These are phyloP conservation scores for Zopfochytrium polystomum DNA, from an alignment of 371 early-diverging fungal genomes.

Conservation along the genomic window DNA sequence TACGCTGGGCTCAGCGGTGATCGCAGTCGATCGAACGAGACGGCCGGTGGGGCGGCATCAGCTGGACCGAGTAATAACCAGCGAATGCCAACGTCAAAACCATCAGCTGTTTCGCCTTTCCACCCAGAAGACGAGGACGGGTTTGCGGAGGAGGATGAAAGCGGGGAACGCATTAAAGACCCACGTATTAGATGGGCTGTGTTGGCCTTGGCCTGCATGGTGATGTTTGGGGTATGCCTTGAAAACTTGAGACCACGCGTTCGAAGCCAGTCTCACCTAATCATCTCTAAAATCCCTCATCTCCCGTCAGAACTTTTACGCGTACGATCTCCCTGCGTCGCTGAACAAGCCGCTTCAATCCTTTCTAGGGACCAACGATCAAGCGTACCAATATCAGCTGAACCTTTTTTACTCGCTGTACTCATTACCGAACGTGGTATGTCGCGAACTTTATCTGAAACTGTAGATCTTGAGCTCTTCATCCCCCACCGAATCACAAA, in stretches of 20 bases:
- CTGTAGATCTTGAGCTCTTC: not conserved
- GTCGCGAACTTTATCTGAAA: constrained; percentile 3
- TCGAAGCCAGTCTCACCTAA: not conserved
- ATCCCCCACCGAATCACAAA: not conserved
- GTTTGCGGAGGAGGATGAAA: not conserved
- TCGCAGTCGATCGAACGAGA: not conserved
- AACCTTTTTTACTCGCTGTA: constrained; percentile 64
- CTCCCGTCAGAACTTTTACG: constrained; percentile 44
- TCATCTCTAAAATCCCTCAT: not conserved
- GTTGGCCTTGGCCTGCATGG: constrained; percentile 44
- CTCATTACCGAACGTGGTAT: constrained; percentile 66
- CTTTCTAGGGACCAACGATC: constrained; percentile 46
- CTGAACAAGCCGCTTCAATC: constrained; percentile 52
- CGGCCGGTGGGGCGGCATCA: not conserved
- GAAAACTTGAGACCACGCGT: too few species aligned
- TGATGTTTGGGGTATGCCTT: constrained; percentile 38
- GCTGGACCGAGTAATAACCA: not conserved
- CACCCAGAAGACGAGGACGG: not conserved
- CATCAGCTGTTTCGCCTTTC: not conserved
- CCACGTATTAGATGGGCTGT: constrained; percentile 31
- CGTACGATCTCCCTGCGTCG: constrained; percentile 67
- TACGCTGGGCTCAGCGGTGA: not conserved
- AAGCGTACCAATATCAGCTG: constrained; percentile 53
- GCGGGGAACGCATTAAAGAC: not conserved
- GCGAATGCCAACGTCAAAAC: not conserved